A percentile compares a stretch with the other conserved stretches of the same genome.
These are phyloP conservation scores for Brassica rapa DNA, from an alignment of 345 rosid genomes.

Conservation along the genomic window DNA sequence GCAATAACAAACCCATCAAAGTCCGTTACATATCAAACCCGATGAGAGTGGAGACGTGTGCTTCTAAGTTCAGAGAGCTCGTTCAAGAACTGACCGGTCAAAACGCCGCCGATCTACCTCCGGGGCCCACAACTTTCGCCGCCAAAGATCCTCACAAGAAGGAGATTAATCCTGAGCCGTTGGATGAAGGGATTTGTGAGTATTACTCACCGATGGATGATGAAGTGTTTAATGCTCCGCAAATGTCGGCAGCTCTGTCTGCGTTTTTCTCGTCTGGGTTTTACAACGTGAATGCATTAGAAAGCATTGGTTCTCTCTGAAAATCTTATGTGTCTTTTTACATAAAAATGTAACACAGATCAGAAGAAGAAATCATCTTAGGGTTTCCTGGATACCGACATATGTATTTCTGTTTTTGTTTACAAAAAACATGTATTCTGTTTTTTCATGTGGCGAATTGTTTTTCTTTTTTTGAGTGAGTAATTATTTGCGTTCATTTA, in stretches of 20 bases:
- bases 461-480: neutral
- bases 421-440: too few relatives aligned
- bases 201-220: conserved; percentile 38
- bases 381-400: conserved; percentile 24
- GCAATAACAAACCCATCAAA: conserved; percentile 46
- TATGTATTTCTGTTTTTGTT: neutral
- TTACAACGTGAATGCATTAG: conserved; percentile 35
- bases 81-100: conserved; percentile 90
- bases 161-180: conserved; percentile 31
- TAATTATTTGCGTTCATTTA: neutral
- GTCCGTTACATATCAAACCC: conserved; percentile 84
- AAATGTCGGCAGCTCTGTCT: conserved; percentile 35
- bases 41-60: conserved; percentile 69
- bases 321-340: neutral
- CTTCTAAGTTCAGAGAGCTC: conserved; percentile 71
- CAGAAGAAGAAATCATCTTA: conserved; percentile 17
- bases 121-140: conserved; percentile 17
- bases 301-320: conserved; percentile 40
- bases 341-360: neutral
- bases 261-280: conserved; percentile 38
- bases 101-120: conserved; percentile 55
- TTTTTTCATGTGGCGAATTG: neutral
- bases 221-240: conserved; percentile 23
- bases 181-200: conserved; percentile 18
- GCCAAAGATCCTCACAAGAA: conserved; percentile 11